Evolutionary conservation across 129 eudicot species (phyloP), one percentile per base, ranked within the genome.

Genomic region (Tanacetum coccineum): DNA sequence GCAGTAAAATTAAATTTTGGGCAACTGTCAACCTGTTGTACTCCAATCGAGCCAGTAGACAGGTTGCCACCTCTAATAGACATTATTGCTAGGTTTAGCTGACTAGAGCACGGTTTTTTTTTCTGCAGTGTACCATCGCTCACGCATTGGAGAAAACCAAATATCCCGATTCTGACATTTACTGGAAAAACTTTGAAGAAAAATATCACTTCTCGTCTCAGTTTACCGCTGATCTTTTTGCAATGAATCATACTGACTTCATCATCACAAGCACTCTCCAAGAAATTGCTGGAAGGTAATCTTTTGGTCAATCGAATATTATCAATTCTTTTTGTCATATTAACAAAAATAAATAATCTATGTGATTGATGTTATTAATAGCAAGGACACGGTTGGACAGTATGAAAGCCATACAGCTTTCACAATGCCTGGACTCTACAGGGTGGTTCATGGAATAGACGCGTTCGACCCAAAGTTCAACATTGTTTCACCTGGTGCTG

Each of bases 231-330:
- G 78, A 74, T 64, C 72, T 74, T 28, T 28, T 62, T 45, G 78
- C 78, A 15, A 74, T 74, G 78, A 74, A 74, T 18, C 72, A 65
- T 17, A 74, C 78, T 3, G 78, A 74, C 55, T 74, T 74, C 78
- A 74, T 74, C 56, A 74, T 74, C 64, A 74, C 78, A 3, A 74
- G 78, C 45, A 74, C 72, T 49, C 18, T 49, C 12, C 54, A 49
- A 49, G 54, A 49, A 49, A 49, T 49, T 49, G 54, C 54, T 49
- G 78, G 78, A 74, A 74, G 63, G 78, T 74, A 73, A 11, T 25
- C 4, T 26, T 59, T 13, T 59, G 17, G 64, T 59, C 14, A 49
- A 5, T 2, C 54, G 1, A 11, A 10, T 39, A 32, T 39, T 26
- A 9, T 59, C 13, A 12, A 22, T 1, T 59, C 50, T n/a, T 4